Percentiles rank a stretch among this genome's conserved stretches.
phyloP scores from a whole-genome alignment of 2,329 filamentous ascomycete species.

The Metarhizium anisopliae region DNA sequence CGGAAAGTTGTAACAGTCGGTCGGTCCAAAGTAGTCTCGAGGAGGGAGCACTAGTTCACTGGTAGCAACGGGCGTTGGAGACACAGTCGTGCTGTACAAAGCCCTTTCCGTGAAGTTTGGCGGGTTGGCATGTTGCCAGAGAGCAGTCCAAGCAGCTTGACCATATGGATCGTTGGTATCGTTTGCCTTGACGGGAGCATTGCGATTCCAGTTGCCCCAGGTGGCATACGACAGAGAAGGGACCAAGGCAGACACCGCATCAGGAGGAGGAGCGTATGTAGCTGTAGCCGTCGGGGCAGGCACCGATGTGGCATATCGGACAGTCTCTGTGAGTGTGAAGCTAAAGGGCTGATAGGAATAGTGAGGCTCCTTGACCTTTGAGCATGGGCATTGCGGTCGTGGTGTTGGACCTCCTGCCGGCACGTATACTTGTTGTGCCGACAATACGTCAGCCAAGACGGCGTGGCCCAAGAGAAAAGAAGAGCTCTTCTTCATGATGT shows the following conservation, averaged over 20 bases:
- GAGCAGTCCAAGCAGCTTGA: conserved; percentile 20
- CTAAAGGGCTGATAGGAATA: conserved; percentile 20
- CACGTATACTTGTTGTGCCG: conserved; percentile 18
- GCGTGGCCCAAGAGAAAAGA: neutral
- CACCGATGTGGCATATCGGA: conserved; percentile 22
- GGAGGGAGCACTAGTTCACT: conserved; percentile 48
- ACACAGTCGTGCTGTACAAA: conserved; percentile 37
- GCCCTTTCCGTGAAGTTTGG: conserved; percentile 20
- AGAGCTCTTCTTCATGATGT: conserved; percentile 1
- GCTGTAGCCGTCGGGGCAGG: conserved; percentile 20
- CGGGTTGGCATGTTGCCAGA: conserved; percentile 24
- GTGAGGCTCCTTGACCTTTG: conserved; percentile 13
- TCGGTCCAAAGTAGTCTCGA: conserved; percentile 37
- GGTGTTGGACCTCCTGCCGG: conserved; percentile 17
- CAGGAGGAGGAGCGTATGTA: conserved; percentile 20
- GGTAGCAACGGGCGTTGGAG: conserved; percentile 43
- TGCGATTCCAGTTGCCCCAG: conserved; percentile 26
- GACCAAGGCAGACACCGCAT: conserved; percentile 16
- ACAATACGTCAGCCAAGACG: conserved; percentile 4
- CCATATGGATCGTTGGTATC: conserved; percentile 22
- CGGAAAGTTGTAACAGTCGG: conserved; percentile 40
- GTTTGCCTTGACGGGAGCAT: conserved; percentile 15
- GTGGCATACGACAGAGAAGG: conserved; percentile 21
- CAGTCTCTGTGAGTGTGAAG: conserved; percentile 22
- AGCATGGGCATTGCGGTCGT: conserved; percentile 17